Conservation (phyloP, 1,284 basidiomycete genomes). For the Cryptococcus sp. region DNA sequence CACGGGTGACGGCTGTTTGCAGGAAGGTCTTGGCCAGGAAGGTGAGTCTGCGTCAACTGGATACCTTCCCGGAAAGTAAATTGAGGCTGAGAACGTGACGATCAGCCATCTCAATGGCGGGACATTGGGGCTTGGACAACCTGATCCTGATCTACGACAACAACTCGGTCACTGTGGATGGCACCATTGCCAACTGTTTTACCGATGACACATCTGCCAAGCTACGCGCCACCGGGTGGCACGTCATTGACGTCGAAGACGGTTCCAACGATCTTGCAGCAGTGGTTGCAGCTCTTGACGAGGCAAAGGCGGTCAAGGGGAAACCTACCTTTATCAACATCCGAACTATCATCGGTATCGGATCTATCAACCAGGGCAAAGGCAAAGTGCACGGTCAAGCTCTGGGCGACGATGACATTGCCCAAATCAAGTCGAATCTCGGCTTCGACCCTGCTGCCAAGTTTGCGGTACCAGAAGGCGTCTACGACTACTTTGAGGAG, state of each 20-base stretch:
- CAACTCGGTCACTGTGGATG: conserved; percentile 51
- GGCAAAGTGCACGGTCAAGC: conserved; percentile 43
- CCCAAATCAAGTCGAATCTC: conserved; percentile 40
- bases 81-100: background rate
- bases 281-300: conserved; percentile 39
- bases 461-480: conserved; percentile 36
- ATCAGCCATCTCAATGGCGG: conserved; percentile 48
- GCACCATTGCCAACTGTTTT: conserved; percentile 47
- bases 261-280: conserved; percentile 44
- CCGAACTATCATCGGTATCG: conserved; percentile 47
- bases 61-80: background rate
- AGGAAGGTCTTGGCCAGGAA: conserved; percentile 52
- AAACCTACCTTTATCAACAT: conserved; percentile 48
- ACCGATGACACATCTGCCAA: conserved; percentile 51
- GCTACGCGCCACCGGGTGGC: conserved; percentile 43
- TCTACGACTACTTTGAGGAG: conserved; percentile 43
- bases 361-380: conserved; percentile 35
- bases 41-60: conserved; percentile 22
- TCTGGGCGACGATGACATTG: conserved; percentile 45
- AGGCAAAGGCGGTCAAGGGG: conserved; percentile 39
- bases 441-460: conserved; percentile 40
- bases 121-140: conserved; percentile 50
- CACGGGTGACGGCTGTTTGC: conserved; percentile 52
- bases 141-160: conserved; percentile 51
- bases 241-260: conserved; percentile 48